Percentiles rank a stretch among this genome's conserved stretches.
Evolutionary conservation across 441 rosid species (phyloP).

Genomic region (Jatropha podagrica): DNA sequence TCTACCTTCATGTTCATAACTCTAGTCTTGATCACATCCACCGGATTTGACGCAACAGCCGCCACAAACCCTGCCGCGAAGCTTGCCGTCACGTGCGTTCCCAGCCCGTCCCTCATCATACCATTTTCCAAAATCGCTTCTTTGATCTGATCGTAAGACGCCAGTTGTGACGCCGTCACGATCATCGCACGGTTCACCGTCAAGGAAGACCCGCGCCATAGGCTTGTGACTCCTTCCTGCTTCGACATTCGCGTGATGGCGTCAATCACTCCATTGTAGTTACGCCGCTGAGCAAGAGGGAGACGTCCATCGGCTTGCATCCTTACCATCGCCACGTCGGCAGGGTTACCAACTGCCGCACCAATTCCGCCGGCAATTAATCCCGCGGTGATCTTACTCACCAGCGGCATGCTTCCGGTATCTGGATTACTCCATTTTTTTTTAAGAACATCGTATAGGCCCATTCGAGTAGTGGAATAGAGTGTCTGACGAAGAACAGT

Average conservation of each 20-base stretch:
- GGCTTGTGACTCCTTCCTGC: conserved; percentile 63
- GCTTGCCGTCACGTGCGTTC: conserved; percentile 79
- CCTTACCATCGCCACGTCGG: conserved; percentile 87
- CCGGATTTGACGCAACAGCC: conserved; percentile 73
- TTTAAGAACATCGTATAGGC: conserved; percentile 67
- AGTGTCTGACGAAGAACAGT: conserved; percentile 77
- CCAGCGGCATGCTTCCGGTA: conserved; percentile 44
- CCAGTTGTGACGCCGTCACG: conserved; percentile 78
- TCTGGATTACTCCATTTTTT: conserved; percentile 60
- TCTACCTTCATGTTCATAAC: conserved; percentile 85
- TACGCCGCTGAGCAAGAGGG: conserved; percentile 57
- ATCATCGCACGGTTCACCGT: conserved; percentile 93
- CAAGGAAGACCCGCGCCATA: conserved; percentile 77
- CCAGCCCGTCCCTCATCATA: conserved; percentile 60
- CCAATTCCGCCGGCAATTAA: conserved; percentile 73
- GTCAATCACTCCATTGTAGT: conserved; percentile 65
- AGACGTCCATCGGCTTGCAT: conserved; percentile 91
- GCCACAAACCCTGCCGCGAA: conserved; percentile 84
- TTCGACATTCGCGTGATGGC: conserved; percentile 60
- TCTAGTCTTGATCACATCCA: conserved; percentile 86
- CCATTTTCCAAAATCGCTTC: conserved; percentile 57
- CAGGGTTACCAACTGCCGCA: conserved; percentile 79
- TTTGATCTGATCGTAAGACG: conserved; percentile 78
- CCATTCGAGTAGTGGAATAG: conserved; percentile 86
- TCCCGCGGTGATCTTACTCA: conserved; percentile 55